Evolutionary conservation across 2,329 filamentous ascomycete species (phyloP), one percentile per base, ranked within the genome.

Genomic region (Escovopsis weberi): DNA sequence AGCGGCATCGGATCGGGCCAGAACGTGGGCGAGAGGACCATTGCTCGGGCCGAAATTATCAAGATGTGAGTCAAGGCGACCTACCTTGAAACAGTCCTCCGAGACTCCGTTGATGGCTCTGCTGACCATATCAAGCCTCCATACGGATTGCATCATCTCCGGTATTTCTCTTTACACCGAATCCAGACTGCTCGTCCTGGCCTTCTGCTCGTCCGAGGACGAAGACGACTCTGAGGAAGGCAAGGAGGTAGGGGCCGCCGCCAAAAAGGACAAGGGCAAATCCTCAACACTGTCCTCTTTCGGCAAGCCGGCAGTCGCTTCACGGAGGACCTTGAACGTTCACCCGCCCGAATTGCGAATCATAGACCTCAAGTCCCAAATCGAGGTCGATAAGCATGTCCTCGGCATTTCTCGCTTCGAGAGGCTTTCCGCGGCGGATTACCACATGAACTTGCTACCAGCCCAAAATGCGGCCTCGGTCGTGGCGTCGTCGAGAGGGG

Each of bases 91-190:
- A 23, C 23, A 6, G 6, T 23, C 23, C 6, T 23, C 4, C 23
- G 23, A 23, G 23, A 23, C 23, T 23, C 4, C 6, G 23, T 23
- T 23, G 26, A n/a, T 12, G 11, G 6, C 26, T 18, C 12, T 34
- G 19, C 26, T 46, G 12, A 44, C 37, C 32, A 9, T 3, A 2
- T 26, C 15, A 50, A 88, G 82, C 63, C 75, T 96, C 63, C 84
- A 87, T 56, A 94, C 91, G 64, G 91, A 98, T 67, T 96, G 91
- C 69, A 87, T 94, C 60, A 86, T 98, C 68, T 94, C 91, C 59
- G 91, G 91, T 55, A 82, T 98, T 62, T 93, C 89, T 50, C 73
- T 98, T 63, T 96, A 95, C 78, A 94, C 87, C 58, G 85, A 86
- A 58, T 91, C 78, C 57, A 72, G 94, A 52, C 73, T 98, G 61